A percentile compares a stretch with the other conserved stretches of the same genome.
Evolutionary conservation across 2,329 filamentous ascomycete genomes (phyloP).

Genomic region (Capronia coronata): DNA sequence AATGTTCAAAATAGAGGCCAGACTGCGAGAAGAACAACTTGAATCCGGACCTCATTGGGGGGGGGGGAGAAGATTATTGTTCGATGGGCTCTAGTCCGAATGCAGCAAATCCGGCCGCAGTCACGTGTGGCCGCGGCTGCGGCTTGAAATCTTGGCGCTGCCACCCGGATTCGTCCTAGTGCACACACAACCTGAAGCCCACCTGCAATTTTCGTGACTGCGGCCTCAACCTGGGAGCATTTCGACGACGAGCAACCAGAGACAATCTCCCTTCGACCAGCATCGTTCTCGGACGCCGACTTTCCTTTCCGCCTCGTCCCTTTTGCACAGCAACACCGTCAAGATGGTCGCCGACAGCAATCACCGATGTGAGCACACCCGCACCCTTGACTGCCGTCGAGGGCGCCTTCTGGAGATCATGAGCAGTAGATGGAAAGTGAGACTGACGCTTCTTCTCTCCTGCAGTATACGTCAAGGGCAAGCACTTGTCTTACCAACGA

Average conservation of each 20-base stretch:
- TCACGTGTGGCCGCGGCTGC: slow-evolving; percentile 9
- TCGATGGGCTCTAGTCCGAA: background rate
- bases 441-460: slow-evolving; percentile 1
- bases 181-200: slow-evolving; percentile 16
- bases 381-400: background rate
- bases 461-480: slow-evolving; percentile 88
- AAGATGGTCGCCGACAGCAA: slow-evolving; percentile 84
- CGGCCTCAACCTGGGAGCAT: slow-evolving; percentile 2
- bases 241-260: slow-evolving; percentile 23
- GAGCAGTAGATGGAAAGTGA: background rate
- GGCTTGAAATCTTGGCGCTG: slow-evolving; percentile 20
- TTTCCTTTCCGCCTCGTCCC: slow-evolving; percentile 25
- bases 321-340: slow-evolving; percentile 39
- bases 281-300: slow-evolving; percentile 37
- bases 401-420: background rate
- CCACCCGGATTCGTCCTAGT: slow-evolving; percentile 9
- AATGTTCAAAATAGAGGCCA: no score
- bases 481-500: slow-evolving; percentile 96
- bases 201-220: slow-evolving; percentile 13
- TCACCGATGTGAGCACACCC: slow-evolving; percentile 64
- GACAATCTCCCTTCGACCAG: slow-evolving; percentile 20
- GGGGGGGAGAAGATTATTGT: no score
- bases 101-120: background rate
- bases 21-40: no score
- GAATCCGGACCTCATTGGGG: no score